These are phyloP conservation scores for Penicillium sp. DNA, from an alignment of 2,329 filamentous ascomycete species.

Conservation along the genomic window DNA sequence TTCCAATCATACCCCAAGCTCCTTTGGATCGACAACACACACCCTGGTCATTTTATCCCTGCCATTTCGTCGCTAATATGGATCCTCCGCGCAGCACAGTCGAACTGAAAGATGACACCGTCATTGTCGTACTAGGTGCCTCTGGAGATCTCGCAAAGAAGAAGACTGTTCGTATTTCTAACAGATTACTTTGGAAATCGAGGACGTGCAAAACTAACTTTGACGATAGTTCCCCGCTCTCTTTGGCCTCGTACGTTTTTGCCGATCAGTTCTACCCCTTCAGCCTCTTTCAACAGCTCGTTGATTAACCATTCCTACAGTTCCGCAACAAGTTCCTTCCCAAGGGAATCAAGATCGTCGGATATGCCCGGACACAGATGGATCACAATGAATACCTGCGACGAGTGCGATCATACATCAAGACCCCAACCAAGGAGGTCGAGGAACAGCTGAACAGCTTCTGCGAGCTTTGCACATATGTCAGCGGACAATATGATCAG, in stretches of 20 bases:
- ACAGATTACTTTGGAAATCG: slow-evolving; percentile 6
- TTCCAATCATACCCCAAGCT: not conserved
- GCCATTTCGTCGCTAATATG: slow-evolving; percentile 40
- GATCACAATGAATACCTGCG: slow-evolving; percentile 94
- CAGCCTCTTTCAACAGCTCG: not conserved
- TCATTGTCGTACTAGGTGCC: slow-evolving; percentile 94
- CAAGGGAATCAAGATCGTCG: slow-evolving; percentile 94
- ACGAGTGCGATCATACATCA: slow-evolving; percentile 97
- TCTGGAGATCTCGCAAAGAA: slow-evolving; percentile 99
- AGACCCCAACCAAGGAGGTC: slow-evolving; percentile 95
- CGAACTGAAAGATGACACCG: slow-evolving; percentile 98
- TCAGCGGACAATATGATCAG: slow-evolving; percentile 97
- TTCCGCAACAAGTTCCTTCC: slow-evolving; percentile 98
- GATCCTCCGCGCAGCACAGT: slow-evolving; percentile 66
- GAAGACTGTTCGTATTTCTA: slow-evolving; percentile 77
- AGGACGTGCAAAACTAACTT: slow-evolving; percentile 26
- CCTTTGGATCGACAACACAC: slow-evolving; percentile 17
- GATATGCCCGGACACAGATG: slow-evolving; percentile 99
- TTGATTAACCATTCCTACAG: slow-evolving; percentile 53
- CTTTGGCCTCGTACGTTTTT: slow-evolving; percentile 84
- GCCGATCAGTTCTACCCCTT: not conserved
- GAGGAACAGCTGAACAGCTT: slow-evolving; percentile 95
- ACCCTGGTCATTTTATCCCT: slow-evolving; percentile 12
- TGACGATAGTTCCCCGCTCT: slow-evolving; percentile 82
- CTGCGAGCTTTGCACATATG: slow-evolving; percentile 83